Evolutionary conservation across 257 asterid species (phyloP), one percentile per base, ranked within the genome.

Genomic region (Nicotiana knightiana): DNA sequence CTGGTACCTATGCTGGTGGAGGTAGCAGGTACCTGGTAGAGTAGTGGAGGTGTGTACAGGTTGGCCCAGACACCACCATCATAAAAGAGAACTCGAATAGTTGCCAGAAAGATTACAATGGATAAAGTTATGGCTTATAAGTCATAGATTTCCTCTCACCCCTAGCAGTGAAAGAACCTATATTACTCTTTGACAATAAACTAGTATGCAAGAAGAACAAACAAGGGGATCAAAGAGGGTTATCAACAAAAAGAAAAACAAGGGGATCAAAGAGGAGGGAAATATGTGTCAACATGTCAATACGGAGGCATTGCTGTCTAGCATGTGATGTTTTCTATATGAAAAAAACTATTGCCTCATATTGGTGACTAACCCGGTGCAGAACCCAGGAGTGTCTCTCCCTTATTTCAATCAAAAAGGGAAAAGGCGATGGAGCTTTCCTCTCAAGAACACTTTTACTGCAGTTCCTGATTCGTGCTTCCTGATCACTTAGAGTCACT

Each of bases 361-460:
- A 79, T 67, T 67, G 75, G 58, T 73, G 79, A 90, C 92, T 89
- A 73, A 93, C 98, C 93, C 93, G 91, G 84, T 92, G 97, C 76
- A 91, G 84, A 39, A 91, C 81, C 96, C 96, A 93, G 84, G 89
- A 79, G 85, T 93, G 81, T 67, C 92, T 89, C 87, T 90, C 94
- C 76, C 92, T 88, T 87, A 92, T 89, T 89, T 93, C 97, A 84
- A 93, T 88, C 83, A 92, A 86, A 83, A 93, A 93, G 76, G 93
- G 92, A 88, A 93, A 93, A 76, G 97, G 80, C 55, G 97, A 88
- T 67, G 91, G 85, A 75, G 89, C 82, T 87, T 87, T 91, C 86
- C 98, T 93, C 90, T 90, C 90, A 35, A 89, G 87, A 86, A 91
- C 81, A 85, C 87, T 89, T 87, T 92, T 92, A 89, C 82, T 89